These are phyloP conservation scores for Penicillium coffeae DNA, from an alignment of 495 filamentous ascomycete species.

Conservation along the genomic window DNA sequence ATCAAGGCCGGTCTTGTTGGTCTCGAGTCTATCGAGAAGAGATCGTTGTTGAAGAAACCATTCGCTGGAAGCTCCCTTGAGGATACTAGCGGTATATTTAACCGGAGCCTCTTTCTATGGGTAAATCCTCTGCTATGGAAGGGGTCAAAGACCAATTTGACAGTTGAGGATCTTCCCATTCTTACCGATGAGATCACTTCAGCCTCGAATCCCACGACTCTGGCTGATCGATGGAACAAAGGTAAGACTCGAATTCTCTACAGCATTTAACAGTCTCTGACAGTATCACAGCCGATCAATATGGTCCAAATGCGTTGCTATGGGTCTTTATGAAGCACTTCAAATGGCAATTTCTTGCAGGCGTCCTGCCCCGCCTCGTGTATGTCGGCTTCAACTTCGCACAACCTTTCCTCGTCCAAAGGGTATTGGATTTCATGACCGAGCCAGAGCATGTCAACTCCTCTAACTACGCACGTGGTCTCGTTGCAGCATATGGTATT, in stretches of 20 bases:
- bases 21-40: constrained; percentile 52
- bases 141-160: constrained; percentile 42
- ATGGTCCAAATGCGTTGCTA: constrained; percentile 32
- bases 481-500: constrained; percentile 53
- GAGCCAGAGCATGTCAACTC: constrained; percentile 27
- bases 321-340: constrained; percentile 32
- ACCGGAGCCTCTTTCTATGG: constrained; percentile 52
- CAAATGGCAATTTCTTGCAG: constrained; percentile 34
- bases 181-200: constrained; percentile 36
- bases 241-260: constrained; percentile 8
- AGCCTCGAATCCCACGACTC: constrained; percentile 26
- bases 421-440: constrained; percentile 39
- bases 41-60: constrained; percentile 30
- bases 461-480: constrained; percentile 43
- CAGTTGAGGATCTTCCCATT: constrained; percentile 34
- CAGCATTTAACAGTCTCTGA: neutral
- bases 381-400: constrained; percentile 53
- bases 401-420: constrained; percentile 58
- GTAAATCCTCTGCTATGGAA: constrained; percentile 45
- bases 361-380: constrained; percentile 46
- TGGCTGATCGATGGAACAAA: constrained; percentile 36
- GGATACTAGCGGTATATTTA: constrained; percentile 47
- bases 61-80: constrained; percentile 46
- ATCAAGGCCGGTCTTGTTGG: constrained; percentile 43
- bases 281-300: constrained; percentile 13